Conservation (phyloP, 148 eudicot species). For the Vaccinium corymbosum region DNA sequence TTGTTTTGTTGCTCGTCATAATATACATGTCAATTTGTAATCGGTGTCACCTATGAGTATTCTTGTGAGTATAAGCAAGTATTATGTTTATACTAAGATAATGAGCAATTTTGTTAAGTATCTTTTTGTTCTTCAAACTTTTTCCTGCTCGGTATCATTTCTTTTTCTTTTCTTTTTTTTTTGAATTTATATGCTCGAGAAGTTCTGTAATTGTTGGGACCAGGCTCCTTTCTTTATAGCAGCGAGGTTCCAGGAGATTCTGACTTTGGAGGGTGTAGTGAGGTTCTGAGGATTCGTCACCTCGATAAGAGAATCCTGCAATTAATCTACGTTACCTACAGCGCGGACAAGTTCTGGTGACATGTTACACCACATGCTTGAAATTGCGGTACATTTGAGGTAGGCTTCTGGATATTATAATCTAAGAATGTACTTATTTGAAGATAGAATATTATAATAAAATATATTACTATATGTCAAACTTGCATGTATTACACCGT, state of each 20-base stretch:
- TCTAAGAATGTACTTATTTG: neutral
- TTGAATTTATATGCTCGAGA: neutral
- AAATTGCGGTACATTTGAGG: neutral
- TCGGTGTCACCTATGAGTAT: no score
- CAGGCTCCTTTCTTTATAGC: neutral
- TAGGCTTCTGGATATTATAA: neutral
- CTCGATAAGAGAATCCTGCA: neutral
- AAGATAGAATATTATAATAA: neutral
- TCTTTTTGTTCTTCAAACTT: neutral
- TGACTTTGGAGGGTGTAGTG: neutral
- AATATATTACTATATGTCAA: neutral
- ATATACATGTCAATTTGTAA: no score
- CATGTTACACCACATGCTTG: neutral
- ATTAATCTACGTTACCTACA: neutral
- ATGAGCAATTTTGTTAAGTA: no score
- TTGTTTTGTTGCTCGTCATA: no score
- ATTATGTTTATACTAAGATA: no score
- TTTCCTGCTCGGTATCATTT: neutral
- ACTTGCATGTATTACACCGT: neutral
- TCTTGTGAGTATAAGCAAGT: no score
- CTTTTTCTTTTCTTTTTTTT: neutral
- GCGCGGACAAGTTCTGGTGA: neutral
- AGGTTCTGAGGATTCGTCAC: neutral
- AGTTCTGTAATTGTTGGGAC: neutral
- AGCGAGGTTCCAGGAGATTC: neutral